Evolutionary conservation across 768 basidiomycete genomes (phyloP), one percentile per base, ranked within the genome.

Genomic region (Paxillus rubicundulus): DNA sequence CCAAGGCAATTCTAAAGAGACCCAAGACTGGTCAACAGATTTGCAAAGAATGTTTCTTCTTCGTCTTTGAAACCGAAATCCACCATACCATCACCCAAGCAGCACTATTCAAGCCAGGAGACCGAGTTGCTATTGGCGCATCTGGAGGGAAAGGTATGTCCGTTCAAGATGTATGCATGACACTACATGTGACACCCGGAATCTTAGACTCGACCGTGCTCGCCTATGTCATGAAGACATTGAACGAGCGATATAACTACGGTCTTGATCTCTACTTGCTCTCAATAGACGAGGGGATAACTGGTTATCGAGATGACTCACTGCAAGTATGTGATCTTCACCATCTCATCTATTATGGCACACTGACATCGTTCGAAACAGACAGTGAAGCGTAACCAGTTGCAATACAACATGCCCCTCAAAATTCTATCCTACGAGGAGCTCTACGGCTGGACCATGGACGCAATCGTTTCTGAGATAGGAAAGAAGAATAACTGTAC

Each of bases 371-470:
- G 20, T 17, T 45, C 28, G 7, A 43, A 47, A 32, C 68, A 98
- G 96, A 98, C 97, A 0, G 97, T 99, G 38, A 98, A 98, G 70
- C 82, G 94, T 38, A 99, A 99, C 69, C 92, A 97, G 61, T 78
- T 88, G 53, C 95, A 99, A 70, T 98, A 99, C 66, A 80, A 86
- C 42, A 87, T 98, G 70, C 95, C 96, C 0, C 81, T 99, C 36
- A 97, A 96, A 74, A 98, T 99, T 51, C 78, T 98, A 21, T 92
- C 91, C 2, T 99, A 99, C 57, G 86, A 92, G 56, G 95, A 98
- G 62, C 79, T 98, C 5, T 99, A 98, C 60, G 97, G 97, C 16
- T 98, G 97, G 96, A 98, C 96, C 2, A 99, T 99, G 96, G 97
- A 99, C 61, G 80, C 83, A 14, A 91, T 99, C 50, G 96, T 99